Evolutionary conservation across 257 asterid species (phyloP).

Genomic region (Plectranthus barbatus): DNA sequence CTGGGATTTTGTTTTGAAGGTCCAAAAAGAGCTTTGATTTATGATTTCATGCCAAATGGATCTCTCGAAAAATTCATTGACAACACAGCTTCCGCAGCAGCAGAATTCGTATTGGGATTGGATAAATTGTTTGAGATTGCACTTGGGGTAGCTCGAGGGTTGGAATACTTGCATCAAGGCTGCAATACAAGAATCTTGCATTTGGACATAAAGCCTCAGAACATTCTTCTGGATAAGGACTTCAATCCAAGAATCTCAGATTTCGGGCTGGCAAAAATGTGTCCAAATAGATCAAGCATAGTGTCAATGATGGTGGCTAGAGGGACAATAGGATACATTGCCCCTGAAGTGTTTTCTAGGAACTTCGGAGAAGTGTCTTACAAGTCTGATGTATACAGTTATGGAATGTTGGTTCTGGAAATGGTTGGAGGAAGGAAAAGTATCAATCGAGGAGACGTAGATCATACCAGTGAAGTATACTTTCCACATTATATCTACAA

Average conservation of each 20-base stretch:
- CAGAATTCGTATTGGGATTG: constrained; percentile 9
- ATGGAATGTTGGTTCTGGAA: constrained; percentile 27
- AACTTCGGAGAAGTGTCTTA: constrained; percentile 28
- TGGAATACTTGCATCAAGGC: constrained; percentile 31
- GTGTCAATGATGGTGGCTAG: constrained; percentile 22
- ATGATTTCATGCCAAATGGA: constrained; percentile 39
- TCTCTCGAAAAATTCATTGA: constrained; percentile 26
- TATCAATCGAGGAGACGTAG: too few species aligned
- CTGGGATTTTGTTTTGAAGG: not conserved
- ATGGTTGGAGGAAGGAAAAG: not conserved
- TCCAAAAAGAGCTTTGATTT: not conserved
- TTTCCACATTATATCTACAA: too few species aligned
- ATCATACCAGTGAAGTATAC: too few species aligned
- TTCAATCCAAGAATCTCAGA: constrained; percentile 32
- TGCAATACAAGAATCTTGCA: constrained; percentile 24
- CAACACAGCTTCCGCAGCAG: not conserved
- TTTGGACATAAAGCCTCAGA: constrained; percentile 35
- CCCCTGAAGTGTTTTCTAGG: constrained; percentile 24
- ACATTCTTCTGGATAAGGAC: constrained; percentile 25
- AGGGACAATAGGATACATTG: constrained; percentile 40
- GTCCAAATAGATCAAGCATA: not conserved
- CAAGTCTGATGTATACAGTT: constrained; percentile 37
- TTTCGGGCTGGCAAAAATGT: constrained; percentile 27
- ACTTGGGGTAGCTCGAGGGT: constrained; percentile 30
- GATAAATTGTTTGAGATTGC: constrained; percentile 3